These are phyloP conservation scores for Trametes sp. DNA, from an alignment of 1,284 basidiomycete species.

Conservation along the genomic window DNA sequence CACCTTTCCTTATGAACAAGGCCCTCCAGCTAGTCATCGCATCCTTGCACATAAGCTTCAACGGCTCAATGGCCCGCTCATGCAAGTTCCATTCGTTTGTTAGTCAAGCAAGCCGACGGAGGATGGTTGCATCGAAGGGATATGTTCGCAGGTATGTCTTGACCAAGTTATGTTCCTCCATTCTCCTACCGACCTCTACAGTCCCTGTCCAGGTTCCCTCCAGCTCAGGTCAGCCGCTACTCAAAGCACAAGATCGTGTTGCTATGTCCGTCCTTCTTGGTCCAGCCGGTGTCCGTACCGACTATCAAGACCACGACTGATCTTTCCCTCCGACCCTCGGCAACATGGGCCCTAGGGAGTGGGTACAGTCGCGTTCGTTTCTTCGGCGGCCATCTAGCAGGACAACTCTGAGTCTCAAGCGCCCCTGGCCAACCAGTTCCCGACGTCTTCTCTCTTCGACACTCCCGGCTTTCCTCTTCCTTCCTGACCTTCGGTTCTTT, in stretches of 20 bases:
- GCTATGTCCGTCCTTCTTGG: neutral
- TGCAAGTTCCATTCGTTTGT: neutral
- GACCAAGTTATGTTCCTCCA: too few relatives aligned
- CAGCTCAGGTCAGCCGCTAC: neutral
- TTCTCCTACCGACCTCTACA: too few relatives aligned
- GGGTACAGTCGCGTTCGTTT: neutral
- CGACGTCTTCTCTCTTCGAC: neutral
- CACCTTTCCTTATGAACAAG: too few relatives aligned
- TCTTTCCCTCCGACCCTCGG: too few relatives aligned
- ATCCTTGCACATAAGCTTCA: neutral
- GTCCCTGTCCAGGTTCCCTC: neutral
- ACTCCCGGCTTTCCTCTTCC: neutral
- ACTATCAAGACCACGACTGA: too few relatives aligned
- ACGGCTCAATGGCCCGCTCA: slow-evolving; percentile 15
- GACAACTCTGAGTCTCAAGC: neutral
- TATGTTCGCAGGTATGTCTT: too few relatives aligned
- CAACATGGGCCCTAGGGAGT: too few relatives aligned
- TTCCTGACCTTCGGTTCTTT: neutral
- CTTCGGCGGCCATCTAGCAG: neutral
- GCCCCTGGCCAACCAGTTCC: neutral
- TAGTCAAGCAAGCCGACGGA: slow-evolving; percentile 1
- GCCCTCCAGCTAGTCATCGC: neutral
- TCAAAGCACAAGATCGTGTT: neutral
- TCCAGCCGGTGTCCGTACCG: too few relatives aligned
- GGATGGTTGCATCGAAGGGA: neutral